phyloP scores from a whole-genome alignment of 2,329 filamentous ascomycete genomes.

The Fusarium sp. region DNA sequence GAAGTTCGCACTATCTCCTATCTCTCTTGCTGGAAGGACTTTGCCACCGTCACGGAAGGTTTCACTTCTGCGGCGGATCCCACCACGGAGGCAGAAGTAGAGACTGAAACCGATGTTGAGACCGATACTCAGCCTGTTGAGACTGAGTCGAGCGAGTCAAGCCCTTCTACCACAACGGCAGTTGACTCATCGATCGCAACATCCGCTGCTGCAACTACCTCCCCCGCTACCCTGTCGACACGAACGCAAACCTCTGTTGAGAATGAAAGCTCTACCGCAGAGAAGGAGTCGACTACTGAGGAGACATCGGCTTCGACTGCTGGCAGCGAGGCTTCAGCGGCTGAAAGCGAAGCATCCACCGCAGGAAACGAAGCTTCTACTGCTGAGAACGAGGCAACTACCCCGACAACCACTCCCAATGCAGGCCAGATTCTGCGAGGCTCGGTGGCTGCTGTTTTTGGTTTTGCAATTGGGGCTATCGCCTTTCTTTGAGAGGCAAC shows the following conservation, averaged over 20 bases:
- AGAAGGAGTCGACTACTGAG: not conserved
- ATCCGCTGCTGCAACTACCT: constrained; percentile 3
- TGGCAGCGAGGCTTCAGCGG: not conserved
- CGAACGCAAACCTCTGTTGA: not conserved
- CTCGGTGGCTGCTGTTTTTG: not conserved
- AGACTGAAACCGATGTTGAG: not conserved
- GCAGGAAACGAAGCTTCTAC: not conserved
- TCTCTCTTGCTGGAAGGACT: constrained; percentile 34
- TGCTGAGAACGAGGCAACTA: not conserved
- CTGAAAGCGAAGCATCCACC: not conserved
- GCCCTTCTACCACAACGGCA: not conserved
- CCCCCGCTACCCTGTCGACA: constrained; percentile 10
- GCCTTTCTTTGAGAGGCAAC: not conserved
- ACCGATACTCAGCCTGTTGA: not conserved
- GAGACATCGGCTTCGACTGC: not conserved
- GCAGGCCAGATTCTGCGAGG: constrained; percentile 4
- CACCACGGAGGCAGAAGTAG: not conserved
- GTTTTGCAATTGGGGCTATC: constrained; percentile 16
- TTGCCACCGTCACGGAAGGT: not conserved
- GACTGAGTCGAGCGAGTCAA: not conserved
- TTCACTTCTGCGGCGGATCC: not conserved
- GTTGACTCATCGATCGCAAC: not conserved
- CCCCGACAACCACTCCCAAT: constrained; percentile 5
- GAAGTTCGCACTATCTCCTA: constrained; percentile 30
- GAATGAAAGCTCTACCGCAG: not conserved